Percentiles rank a stretch among this genome's conserved stretches.
Evolutionary conservation across 768 basidiomycete species (phyloP).

Genomic region (Tubosaeta sp.): DNA sequence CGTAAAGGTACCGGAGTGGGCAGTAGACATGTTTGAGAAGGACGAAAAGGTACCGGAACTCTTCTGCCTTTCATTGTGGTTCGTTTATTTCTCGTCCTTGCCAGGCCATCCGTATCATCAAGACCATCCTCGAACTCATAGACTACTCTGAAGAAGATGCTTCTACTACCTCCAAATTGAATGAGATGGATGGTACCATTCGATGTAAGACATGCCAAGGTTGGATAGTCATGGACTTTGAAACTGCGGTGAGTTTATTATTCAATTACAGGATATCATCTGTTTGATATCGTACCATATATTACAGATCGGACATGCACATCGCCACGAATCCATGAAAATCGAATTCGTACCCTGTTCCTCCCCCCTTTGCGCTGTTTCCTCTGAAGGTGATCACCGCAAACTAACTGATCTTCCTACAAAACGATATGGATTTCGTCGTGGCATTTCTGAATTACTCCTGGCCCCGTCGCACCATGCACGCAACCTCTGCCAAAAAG

Average conservation of each 20-base stretch:
- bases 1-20: slow-evolving; percentile 39
- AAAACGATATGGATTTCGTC: slow-evolving; percentile 15
- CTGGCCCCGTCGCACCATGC: slow-evolving; percentile 18
- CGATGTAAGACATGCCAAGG: slow-evolving; percentile 49
- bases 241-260: slow-evolving; percentile 39
- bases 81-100: not conserved
- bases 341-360: slow-evolving; percentile 30
- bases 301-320: slow-evolving; percentile 57
- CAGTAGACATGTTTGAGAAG: slow-evolving; percentile 47
- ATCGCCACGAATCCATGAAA: slow-evolving; percentile 55
- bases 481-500: slow-evolving; percentile 30
- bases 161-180: slow-evolving; percentile 17
- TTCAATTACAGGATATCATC: no score
- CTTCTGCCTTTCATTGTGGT: not conserved
- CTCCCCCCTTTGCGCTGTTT: accelerated
- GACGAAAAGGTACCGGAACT: slow-evolving; percentile 47
- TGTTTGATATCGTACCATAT: not conserved
- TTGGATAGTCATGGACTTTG: slow-evolving; percentile 45
- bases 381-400: not conserved
- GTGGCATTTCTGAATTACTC: slow-evolving; percentile 19
- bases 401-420: not conserved
- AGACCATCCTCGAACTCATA: slow-evolving; percentile 33
- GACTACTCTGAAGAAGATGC: slow-evolving; percentile 30
- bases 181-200: slow-evolving; percentile 30
- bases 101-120: slow-evolving; percentile 47